Conservation (phyloP, 2,329 filamentous ascomycete genomes). For the Diaporthe aspalathi region DNA sequence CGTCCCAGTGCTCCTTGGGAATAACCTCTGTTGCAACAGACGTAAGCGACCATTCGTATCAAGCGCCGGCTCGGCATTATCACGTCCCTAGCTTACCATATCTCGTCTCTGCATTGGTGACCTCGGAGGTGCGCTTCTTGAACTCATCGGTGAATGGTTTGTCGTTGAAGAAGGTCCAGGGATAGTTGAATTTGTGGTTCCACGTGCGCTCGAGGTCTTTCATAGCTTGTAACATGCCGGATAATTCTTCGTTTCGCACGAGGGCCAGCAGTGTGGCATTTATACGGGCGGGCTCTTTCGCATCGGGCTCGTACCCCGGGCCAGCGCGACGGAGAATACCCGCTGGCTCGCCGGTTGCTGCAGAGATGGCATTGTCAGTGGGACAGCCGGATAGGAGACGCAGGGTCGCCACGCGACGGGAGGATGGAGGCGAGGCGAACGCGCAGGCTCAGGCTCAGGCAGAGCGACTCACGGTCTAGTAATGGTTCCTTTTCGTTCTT, state of each 20-base stretch:
- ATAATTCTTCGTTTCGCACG: conserved; percentile 90
- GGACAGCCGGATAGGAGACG: neutral
- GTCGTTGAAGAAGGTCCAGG: conserved; percentile 99
- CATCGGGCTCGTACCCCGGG: conserved; percentile 81
- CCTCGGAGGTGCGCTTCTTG: conserved; percentile 81
- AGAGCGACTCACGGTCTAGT: conserved; percentile 76
- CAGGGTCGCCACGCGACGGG: neutral
- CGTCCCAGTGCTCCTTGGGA: conserved; percentile 94
- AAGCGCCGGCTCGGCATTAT: conserved; percentile 25
- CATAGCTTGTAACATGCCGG: conserved; percentile 89
- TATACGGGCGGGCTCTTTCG: conserved; percentile 82
- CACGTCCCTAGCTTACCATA: conserved; percentile 70
- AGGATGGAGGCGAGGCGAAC: neutral
- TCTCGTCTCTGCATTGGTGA: conserved; percentile 87
- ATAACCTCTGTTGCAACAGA: conserved; percentile 73
- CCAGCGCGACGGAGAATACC: conserved; percentile 79
- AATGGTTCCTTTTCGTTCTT: conserved; percentile 80
- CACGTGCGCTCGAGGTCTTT: conserved; percentile 90
- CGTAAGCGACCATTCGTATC: conserved; percentile 21
- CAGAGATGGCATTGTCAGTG: conserved; percentile 14
- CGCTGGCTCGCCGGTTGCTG: conserved; percentile 86
- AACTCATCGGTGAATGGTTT: conserved; percentile 94
- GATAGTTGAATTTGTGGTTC: conserved; percentile 99
- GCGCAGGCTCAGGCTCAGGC: conserved; percentile 10
- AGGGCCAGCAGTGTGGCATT: conserved; percentile 93